Evolutionary conservation across 1,284 basidiomycete species (phyloP).

Genomic region (Ustilago hordei): DNA sequence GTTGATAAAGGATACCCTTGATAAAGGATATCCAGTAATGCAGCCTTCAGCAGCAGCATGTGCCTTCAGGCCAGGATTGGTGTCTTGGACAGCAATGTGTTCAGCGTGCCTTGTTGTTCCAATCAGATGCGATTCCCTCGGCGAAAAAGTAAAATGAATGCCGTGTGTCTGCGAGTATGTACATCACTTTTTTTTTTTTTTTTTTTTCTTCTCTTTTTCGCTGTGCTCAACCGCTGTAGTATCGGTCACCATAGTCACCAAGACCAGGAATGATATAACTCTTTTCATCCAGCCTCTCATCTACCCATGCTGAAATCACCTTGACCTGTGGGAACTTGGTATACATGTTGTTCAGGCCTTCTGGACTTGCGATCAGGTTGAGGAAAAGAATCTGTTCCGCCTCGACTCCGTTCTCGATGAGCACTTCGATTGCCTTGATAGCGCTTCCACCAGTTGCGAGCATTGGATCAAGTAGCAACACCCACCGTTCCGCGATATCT

Average conservation of each 20-base stretch:
- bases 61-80: too few species aligned
- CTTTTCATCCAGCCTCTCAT: slow-evolving; percentile 88
- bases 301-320: slow-evolving; percentile 94
- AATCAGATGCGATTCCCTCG: neutral
- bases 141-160: neutral
- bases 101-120: too few species aligned
- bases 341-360: slow-evolving; percentile 87
- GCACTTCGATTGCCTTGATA: slow-evolving; percentile 94
- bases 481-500: slow-evolving; percentile 90
- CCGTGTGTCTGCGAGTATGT: neutral
- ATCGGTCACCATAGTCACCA: slow-evolving; percentile 67
- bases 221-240: slow-evolving; percentile 55
- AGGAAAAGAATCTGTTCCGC: slow-evolving; percentile 91
- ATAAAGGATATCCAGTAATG: neutral
- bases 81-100: too few species aligned
- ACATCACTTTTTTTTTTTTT: too few species aligned
- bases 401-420: slow-evolving; percentile 83
- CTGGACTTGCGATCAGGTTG: slow-evolving; percentile 92
- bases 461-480: slow-evolving; percentile 96
- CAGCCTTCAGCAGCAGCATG: neutral
- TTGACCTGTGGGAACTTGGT: slow-evolving; percentile 82
- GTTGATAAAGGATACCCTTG: neutral
- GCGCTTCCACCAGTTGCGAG: slow-evolving; percentile 95
- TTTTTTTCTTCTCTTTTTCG: too few species aligned
- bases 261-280: slow-evolving; percentile 70